Percentiles rank a stretch among this genome's conserved stretches.
These are phyloP conservation scores for Cytospora chrysosperma DNA, from an alignment of 2,329 filamentous ascomycete species.

Conservation along the genomic window DNA sequence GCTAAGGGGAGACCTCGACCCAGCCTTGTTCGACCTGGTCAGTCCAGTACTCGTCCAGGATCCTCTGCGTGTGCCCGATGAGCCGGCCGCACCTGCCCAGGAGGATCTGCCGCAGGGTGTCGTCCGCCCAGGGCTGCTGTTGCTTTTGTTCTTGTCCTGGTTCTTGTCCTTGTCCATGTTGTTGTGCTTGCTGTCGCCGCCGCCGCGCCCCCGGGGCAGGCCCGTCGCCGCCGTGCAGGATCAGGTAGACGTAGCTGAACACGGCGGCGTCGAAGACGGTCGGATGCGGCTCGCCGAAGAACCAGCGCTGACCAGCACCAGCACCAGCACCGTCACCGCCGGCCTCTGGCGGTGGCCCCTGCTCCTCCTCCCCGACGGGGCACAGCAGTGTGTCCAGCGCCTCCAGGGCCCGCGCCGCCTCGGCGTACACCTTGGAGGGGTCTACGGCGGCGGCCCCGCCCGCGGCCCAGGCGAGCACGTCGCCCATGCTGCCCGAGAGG, in stretches of 20 bases:
- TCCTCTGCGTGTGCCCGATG: constrained; percentile 57
- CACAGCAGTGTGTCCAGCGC: constrained; percentile 45
- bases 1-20: not conserved
- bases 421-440: constrained; percentile 40
- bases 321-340: constrained; percentile 2
- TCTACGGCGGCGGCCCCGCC: constrained; percentile 40
- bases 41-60: constrained; percentile 34
- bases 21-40: constrained; percentile 3
- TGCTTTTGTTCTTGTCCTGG: too few relatives aligned
- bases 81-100: constrained; percentile 56
- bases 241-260: constrained; percentile 84
- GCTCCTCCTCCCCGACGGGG: constrained; percentile 27
- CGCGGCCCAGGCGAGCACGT: constrained; percentile 18
- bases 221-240: constrained; percentile 52
- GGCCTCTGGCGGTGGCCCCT: constrained; percentile 26
- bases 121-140: constrained; percentile 41
- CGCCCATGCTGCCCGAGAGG: constrained; percentile 17
- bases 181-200: too few relatives aligned
- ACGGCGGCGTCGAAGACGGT: constrained; percentile 83
- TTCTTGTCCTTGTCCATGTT: too few relatives aligned
- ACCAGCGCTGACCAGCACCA: constrained; percentile 38
- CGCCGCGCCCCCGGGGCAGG: constrained; percentile 53
- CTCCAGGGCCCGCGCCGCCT: constrained; percentile 45
- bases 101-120: constrained; percentile 57
- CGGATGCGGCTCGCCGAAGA: constrained; percentile 53